These are phyloP conservation scores for Hymenoscyphus salicellus DNA, from an alignment of 2,329 filamentous ascomycete species.

Conservation along the genomic window DNA sequence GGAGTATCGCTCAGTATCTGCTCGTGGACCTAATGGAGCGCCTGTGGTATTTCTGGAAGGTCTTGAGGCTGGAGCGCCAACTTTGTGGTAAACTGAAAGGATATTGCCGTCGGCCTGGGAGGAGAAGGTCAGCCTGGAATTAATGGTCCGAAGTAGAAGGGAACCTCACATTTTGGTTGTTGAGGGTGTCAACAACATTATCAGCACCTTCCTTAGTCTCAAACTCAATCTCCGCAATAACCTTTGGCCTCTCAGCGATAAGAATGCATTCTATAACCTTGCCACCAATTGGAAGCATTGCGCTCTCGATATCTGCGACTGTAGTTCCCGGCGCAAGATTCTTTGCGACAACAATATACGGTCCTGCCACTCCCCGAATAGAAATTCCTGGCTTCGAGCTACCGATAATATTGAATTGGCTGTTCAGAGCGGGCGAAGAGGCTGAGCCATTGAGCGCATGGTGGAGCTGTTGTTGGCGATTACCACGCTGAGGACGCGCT, in stretches of 20 bases:
- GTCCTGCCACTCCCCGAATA: constrained; percentile 71
- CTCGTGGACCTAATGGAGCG: constrained; percentile 34
- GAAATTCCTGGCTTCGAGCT: constrained; percentile 52
- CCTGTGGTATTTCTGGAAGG: constrained; percentile 14
- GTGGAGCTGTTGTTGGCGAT: constrained; percentile 31
- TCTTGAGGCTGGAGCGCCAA: constrained; percentile 37
- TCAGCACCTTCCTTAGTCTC: constrained; percentile 70
- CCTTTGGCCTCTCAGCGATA: constrained; percentile 64
- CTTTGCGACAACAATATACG: constrained; percentile 69
- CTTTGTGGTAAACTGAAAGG: constrained; percentile 70
- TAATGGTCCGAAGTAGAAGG: not conserved
- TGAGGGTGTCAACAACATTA: constrained; percentile 70
- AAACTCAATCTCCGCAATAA: constrained; percentile 77
- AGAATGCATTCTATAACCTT: constrained; percentile 65
- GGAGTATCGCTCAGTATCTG: constrained; percentile 24
- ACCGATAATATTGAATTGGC: constrained; percentile 37
- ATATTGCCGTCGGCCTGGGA: constrained; percentile 68
- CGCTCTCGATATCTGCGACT: constrained; percentile 77
- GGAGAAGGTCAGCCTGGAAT: constrained; percentile 3
- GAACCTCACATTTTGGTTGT: constrained; percentile 68
- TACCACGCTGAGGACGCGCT: constrained; percentile 23
- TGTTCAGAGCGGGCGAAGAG: constrained; percentile 35
- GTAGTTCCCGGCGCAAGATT: constrained; percentile 83
- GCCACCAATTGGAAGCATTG: constrained; percentile 72
- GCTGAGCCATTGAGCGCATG: constrained; percentile 29